Percentiles rank a stretch among this genome's conserved stretches.
phyloP scores from a whole-genome alignment of 257 asterid genomes.

The Solanum ahanhuiri region DNA sequence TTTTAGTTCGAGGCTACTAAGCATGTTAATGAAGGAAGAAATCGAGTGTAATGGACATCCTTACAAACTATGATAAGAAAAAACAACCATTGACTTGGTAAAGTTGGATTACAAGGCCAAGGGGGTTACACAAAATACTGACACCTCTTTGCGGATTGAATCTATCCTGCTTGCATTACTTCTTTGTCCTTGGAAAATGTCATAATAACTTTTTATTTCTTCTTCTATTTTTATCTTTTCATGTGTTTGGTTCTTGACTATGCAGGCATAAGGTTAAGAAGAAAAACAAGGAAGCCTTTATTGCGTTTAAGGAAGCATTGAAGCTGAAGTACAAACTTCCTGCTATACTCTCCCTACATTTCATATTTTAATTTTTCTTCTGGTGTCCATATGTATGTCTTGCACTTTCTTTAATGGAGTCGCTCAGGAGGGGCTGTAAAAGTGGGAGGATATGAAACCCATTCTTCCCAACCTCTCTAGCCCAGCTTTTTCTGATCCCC shows the following conservation, averaged over 20 bases:
- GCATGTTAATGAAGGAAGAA: background rate
- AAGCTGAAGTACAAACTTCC: conserved; percentile 39
- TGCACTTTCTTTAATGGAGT: background rate
- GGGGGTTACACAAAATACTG: background rate
- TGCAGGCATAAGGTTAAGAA: conserved; percentile 65
- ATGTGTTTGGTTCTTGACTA: background rate
- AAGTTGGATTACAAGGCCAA: background rate
- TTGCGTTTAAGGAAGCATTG: conserved; percentile 95
- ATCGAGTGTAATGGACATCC: background rate
- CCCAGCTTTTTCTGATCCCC: background rate
- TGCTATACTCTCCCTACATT: background rate
- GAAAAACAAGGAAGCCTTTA: conserved; percentile 67
- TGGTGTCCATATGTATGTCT: background rate
- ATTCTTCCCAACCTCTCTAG: background rate
- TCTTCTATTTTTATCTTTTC: background rate
- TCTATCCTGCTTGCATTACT: background rate
- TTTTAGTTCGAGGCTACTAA: background rate
- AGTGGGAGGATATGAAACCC: background rate
- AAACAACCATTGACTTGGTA: background rate
- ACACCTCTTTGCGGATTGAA: background rate
- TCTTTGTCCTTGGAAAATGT: background rate
- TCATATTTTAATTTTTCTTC: background rate
- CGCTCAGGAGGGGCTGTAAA: background rate
- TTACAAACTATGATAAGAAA: background rate
- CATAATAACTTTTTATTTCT: background rate